Conservation (phyloP, 108 stramenopile genomes). For the Mediolabrus comicus region DNA sequence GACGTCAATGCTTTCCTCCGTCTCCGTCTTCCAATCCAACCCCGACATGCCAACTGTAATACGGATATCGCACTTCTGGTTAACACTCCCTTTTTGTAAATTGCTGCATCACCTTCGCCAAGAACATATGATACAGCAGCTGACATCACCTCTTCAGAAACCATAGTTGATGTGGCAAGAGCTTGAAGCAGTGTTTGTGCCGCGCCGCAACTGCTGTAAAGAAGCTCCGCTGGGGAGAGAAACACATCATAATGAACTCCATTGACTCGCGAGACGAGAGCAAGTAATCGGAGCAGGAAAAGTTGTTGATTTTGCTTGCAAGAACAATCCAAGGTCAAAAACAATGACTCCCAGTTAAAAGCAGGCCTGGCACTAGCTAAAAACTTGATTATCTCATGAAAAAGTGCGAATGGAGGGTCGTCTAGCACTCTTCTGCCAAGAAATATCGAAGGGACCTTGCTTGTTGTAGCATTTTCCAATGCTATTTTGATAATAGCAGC, state of each 20-base stretch:
- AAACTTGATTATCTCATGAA: constrained; percentile 15
- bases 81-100: constrained; percentile 23
- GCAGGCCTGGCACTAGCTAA: constrained; percentile 1
- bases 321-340: not conserved
- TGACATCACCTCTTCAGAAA: not conserved
- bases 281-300: constrained; percentile 14
- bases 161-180: not conserved
- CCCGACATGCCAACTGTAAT: constrained; percentile 18
- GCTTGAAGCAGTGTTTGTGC: constrained; percentile 20
- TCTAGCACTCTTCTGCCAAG: constrained; percentile 8
- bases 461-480: not conserved
- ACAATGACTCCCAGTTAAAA: constrained; percentile 6
- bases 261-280: constrained; percentile 19
- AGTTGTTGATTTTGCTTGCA: constrained; percentile 9
- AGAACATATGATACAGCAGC: not conserved
- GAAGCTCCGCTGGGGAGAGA: constrained; percentile 19
- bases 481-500: not conserved
- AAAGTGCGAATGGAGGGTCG: constrained; percentile 18
- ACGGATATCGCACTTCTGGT: constrained; percentile 10
- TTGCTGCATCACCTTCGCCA: constrained; percentile 6
- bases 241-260: constrained; percentile 19
- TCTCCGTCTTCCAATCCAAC: constrained; percentile 12
- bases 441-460: constrained; percentile 8
- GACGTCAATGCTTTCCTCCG: not conserved
- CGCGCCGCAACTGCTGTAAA: constrained; percentile 20